Conservation (phyloP, 768 basidiomycete genomes). For the Pholiota microspora region DNA sequence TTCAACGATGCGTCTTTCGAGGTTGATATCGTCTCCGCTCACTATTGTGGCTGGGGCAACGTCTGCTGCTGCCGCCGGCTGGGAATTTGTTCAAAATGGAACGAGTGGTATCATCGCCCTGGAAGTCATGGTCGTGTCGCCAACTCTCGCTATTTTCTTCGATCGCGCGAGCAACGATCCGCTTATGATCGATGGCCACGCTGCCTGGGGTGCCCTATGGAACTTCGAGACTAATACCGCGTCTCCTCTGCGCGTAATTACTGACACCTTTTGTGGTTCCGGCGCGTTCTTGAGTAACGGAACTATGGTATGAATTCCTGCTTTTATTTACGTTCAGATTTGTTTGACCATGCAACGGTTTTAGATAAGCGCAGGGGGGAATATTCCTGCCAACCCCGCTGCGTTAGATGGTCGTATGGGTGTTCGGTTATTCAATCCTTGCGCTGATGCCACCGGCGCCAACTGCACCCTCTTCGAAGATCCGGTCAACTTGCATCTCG, state of each 20-base stretch:
- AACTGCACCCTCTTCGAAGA: slow-evolving; percentile 36
- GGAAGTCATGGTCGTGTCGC: slow-evolving; percentile 28
- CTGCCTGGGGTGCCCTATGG: slow-evolving; percentile 45
- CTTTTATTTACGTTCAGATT: slow-evolving; percentile 5
- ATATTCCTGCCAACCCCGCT: slow-evolving; percentile 25
- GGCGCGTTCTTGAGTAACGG: slow-evolving; percentile 41
- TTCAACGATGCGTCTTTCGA: not conserved
- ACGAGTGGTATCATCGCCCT: slow-evolving; percentile 27
- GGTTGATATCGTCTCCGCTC: not conserved
- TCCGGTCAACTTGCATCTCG: slow-evolving; percentile 29
- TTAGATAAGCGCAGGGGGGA: slow-evolving; percentile 30
- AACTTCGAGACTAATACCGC: slow-evolving; percentile 38
- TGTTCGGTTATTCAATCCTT: slow-evolving; percentile 38
- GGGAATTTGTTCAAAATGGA: slow-evolving; percentile 29
- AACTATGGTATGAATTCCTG: slow-evolving; percentile 28
- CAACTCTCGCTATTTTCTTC: slow-evolving; percentile 27
- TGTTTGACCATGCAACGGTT: too few species aligned
- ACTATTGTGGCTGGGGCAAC: slow-evolving; percentile 1
- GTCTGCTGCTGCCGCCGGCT: slow-evolving; percentile 14
- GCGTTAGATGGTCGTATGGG: slow-evolving; percentile 34
- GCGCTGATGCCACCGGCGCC: slow-evolving; percentile 26
- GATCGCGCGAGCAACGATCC: slow-evolving; percentile 36
- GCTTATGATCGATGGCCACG: slow-evolving; percentile 36
- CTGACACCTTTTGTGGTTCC: slow-evolving; percentile 44
- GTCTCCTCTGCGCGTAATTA: slow-evolving; percentile 30